These are phyloP conservation scores for Cercospora sp. DNA, from an alignment of 2,329 filamentous ascomycete species.

Conservation along the genomic window DNA sequence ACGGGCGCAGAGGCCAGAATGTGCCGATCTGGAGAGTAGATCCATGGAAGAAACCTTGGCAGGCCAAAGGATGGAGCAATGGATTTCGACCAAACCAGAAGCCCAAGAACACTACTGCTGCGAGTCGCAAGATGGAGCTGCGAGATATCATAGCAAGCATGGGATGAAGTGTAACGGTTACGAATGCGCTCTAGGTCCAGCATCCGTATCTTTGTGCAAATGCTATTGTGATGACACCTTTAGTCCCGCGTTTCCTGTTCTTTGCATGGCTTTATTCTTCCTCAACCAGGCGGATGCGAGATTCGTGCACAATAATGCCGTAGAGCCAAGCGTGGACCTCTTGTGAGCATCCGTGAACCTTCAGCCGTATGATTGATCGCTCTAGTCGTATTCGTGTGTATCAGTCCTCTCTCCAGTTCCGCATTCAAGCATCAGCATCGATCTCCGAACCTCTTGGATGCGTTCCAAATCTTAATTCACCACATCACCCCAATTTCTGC, in stretches of 20 bases:
- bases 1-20: background rate
- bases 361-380: background rate
- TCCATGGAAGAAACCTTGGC: background rate
- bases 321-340: background rate
- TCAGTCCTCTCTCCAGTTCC: background rate
- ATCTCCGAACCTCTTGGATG: background rate
- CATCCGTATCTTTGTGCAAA: background rate
- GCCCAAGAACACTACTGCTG: background rate
- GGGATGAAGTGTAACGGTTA: background rate
- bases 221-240: background rate
- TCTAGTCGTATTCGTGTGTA: background rate
- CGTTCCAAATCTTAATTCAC: background rate
- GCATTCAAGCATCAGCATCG: background rate
- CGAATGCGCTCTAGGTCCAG: background rate
- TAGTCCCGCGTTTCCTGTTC: background rate
- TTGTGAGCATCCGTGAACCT: background rate
- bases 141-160: background rate
- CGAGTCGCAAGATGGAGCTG: background rate
- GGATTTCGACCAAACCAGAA: background rate
- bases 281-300: background rate
- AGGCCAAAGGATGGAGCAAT: background rate
- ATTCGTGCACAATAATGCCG: background rate
- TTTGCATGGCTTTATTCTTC: background rate
- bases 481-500: constrained; percentile 59
- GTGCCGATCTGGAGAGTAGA: background rate